These are phyloP conservation scores for Exophiala alcalophila DNA, from an alignment of 2,329 filamentous ascomycete genomes.

Conservation along the genomic window DNA sequence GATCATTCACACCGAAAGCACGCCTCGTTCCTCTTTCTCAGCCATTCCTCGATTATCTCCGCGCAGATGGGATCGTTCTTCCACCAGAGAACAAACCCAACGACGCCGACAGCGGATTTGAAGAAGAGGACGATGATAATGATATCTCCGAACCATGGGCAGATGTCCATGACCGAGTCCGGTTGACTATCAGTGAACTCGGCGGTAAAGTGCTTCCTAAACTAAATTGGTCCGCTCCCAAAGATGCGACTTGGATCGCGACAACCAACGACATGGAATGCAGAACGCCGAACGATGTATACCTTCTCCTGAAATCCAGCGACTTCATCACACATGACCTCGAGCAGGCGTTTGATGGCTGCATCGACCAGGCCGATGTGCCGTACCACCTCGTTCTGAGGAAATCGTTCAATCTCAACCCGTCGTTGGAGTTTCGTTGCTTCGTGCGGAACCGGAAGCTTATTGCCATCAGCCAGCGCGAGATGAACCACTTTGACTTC, in stretches of 20 bases:
- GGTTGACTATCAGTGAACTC: slow-evolving; percentile 71
- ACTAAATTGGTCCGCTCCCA: slow-evolving; percentile 94
- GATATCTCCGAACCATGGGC: slow-evolving; percentile 58
- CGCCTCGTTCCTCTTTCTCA: slow-evolving; percentile 73
- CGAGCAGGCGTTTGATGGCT: slow-evolving; percentile 86
- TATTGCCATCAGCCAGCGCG: slow-evolving; percentile 81
- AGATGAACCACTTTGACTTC: slow-evolving; percentile 88
- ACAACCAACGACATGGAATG: slow-evolving; percentile 89
- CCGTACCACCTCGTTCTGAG: slow-evolving; percentile 79
- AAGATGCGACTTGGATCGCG: slow-evolving; percentile 91
- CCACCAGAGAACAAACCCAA: slow-evolving; percentile 52
- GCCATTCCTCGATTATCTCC: slow-evolving; percentile 80
- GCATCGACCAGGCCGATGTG: slow-evolving; percentile 50
- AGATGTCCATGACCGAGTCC: slow-evolving; percentile 74
- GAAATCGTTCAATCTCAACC: slow-evolving; percentile 84
- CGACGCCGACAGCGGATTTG: slow-evolving; percentile 46
- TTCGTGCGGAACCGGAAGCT: slow-evolving; percentile 83
- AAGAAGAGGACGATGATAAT: slow-evolving; percentile 57
- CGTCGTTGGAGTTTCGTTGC: slow-evolving; percentile 89
- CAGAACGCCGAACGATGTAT: slow-evolving; percentile 82
- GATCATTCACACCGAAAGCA: slow-evolving; percentile 77
- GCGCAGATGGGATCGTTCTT: slow-evolving; percentile 87
- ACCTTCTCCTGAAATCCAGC: slow-evolving; percentile 88
- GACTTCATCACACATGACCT: slow-evolving; percentile 94
- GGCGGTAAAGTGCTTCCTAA: slow-evolving; percentile 88